These are phyloP conservation scores for Kitagawia praeruptora DNA, from an alignment of 129 eudicot genomes.

Conservation along the genomic window DNA sequence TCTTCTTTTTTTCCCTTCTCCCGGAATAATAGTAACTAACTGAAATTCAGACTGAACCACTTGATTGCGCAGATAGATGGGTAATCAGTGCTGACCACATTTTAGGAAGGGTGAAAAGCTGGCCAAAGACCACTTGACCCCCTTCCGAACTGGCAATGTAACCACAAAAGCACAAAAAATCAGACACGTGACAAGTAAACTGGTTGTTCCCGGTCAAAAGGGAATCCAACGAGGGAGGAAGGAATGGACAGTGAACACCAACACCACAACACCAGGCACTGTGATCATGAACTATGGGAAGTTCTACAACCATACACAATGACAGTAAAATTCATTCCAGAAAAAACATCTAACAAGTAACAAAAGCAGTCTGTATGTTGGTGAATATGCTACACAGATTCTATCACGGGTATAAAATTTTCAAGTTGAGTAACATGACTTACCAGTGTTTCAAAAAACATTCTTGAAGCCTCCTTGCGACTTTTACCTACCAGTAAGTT, in stretches of 20 bases:
- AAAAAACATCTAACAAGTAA: not conserved
- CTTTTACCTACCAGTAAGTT: slow-evolving; percentile 63
- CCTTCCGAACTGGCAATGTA: not conserved
- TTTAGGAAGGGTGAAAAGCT: not conserved
- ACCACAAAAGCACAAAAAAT: not conserved
- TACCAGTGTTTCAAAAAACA: slow-evolving; percentile 96
- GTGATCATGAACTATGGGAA: not conserved
- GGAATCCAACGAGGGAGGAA: not conserved
- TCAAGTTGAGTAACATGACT: not conserved
- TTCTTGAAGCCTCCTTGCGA: slow-evolving; percentile 92
- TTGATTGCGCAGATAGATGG: not conserved
- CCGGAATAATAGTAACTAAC: too few species aligned
- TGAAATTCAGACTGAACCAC: too few species aligned
- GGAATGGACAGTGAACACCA: not conserved
- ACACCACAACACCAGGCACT: not conserved
- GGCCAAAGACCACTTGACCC: not conserved
- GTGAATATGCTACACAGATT: not conserved
- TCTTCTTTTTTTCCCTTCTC: too few species aligned
- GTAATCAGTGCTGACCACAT: not conserved
- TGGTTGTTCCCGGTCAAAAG: not conserved
- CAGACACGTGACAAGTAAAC: not conserved
- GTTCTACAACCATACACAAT: not conserved
- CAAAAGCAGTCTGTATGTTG: not conserved
- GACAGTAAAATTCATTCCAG: not conserved
- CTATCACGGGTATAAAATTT: not conserved